Evolutionary conservation across 345 rosid genomes (phyloP).

Genomic region (Salix exigua): DNA sequence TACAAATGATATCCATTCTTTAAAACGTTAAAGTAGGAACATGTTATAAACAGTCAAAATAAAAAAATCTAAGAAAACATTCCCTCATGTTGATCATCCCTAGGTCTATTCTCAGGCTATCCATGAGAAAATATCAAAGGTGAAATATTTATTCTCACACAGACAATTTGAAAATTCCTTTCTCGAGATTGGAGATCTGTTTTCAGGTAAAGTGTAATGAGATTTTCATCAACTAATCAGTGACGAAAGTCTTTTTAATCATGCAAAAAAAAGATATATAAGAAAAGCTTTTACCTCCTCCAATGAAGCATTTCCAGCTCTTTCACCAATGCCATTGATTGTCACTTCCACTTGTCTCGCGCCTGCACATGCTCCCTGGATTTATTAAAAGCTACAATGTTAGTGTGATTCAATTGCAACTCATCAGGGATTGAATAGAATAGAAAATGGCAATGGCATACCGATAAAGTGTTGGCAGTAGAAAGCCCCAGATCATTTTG

Average conservation of each 20-base stretch:
- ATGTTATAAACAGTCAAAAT: background rate
- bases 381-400: slow-evolving; percentile 14
- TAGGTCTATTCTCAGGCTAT: background rate
- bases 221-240: background rate
- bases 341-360: slow-evolving; percentile 97
- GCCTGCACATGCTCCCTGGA: slow-evolving; percentile 85
- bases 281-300: slow-evolving; percentile 68
- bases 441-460: slow-evolving; percentile 28
- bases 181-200: too few relatives aligned
- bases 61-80: background rate
- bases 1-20: background rate
- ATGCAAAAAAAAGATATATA: background rate
- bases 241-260: background rate
- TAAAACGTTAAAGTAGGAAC: too few relatives aligned
- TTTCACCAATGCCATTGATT: slow-evolving; percentile 94
- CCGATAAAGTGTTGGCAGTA: slow-evolving; percentile 90
- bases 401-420: slow-evolving; percentile 13
- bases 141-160: background rate
- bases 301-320: slow-evolving; percentile 97
- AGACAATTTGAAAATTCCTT: background rate
- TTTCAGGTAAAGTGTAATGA: too few relatives aligned
- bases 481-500: slow-evolving; percentile 99
- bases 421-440: background rate
- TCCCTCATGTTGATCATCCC: background rate
- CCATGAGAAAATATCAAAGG: background rate